These are phyloP conservation scores for Xeromyces bisporus DNA, from an alignment of 495 filamentous ascomycete genomes.

Conservation along the genomic window DNA sequence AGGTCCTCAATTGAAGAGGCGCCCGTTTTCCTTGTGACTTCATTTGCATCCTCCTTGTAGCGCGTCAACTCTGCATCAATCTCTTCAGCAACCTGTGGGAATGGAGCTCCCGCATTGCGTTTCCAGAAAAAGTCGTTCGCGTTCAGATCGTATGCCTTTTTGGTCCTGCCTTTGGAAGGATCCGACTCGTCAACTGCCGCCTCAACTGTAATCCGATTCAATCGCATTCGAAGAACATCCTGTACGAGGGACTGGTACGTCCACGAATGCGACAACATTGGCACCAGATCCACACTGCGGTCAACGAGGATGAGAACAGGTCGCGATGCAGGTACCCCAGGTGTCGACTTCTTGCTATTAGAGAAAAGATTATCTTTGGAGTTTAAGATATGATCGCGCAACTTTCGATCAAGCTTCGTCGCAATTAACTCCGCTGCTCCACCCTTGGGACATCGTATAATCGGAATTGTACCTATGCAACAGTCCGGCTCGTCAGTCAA, in stretches of 20 bases:
- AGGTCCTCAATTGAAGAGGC: constrained; percentile 86
- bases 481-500: background rate
- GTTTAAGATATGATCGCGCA: constrained; percentile 91
- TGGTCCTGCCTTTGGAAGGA: constrained; percentile 51
- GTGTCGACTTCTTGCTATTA: constrained; percentile 27
- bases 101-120: constrained; percentile 80
- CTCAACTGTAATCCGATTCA: constrained; percentile 94
- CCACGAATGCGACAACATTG: constrained; percentile 99
- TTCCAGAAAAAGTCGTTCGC: constrained; percentile 96
- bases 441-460: constrained; percentile 81
- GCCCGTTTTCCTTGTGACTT: constrained; percentile 89
- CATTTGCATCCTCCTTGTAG: constrained; percentile 90
- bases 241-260: constrained; percentile 94
- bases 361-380: constrained; percentile 93
- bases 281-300: constrained; percentile 85
- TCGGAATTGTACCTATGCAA: constrained; percentile 59
- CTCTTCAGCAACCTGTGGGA: constrained; percentile 92
- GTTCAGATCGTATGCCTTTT: constrained; percentile 77
- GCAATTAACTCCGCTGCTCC: constrained; percentile 91
- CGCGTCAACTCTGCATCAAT: constrained; percentile 82
- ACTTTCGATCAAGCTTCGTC: constrained; percentile 82
- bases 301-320: constrained; percentile 84
- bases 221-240: constrained; percentile 81
- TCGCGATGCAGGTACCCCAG: constrained; percentile 50
- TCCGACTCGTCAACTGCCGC: constrained; percentile 58